These are phyloP conservation scores for Podochytrium sp. DNA, from an alignment of 192 early-diverging fungal species.

Conservation along the genomic window DNA sequence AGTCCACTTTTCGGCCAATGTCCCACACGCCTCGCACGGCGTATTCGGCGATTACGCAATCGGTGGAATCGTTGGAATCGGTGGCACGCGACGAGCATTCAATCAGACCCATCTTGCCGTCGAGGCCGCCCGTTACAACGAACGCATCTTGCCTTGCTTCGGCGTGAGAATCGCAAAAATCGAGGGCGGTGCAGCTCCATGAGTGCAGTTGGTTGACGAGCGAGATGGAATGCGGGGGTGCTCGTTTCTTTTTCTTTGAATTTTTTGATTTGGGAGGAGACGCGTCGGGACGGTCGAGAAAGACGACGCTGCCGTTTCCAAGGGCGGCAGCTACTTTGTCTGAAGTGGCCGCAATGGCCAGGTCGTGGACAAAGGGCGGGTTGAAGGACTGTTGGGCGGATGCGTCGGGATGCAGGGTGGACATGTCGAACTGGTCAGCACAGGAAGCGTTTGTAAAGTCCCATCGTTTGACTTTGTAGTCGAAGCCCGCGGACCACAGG, in stretches of 20 bases:
- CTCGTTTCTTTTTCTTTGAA: conserved; percentile 13
- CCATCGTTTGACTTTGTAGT: conserved; percentile 18
- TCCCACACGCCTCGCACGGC: not conserved
- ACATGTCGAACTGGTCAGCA: not conserved
- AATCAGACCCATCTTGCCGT: not conserved
- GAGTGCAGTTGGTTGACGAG: conserved; percentile 6
- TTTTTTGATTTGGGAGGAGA: not conserved
- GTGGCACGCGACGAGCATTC: not conserved
- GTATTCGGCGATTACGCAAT: not conserved
- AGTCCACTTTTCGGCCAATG: not conserved
- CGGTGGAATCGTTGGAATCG: not conserved
- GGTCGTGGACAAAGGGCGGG: conserved; percentile 16
- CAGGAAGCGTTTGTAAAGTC: conserved; percentile 17
- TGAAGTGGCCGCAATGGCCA: not conserved
- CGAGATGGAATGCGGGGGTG: not conserved
- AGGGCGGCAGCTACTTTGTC: conserved; percentile 18
- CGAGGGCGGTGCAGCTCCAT: conserved; percentile 13
- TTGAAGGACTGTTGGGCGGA: conserved; percentile 2
- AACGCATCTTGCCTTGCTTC: not conserved
- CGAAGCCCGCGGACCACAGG: conserved; percentile 21
- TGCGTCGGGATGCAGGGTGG: not conserved
- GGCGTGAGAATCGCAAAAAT: not conserved
- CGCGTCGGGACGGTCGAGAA: not conserved
- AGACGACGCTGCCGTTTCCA: conserved; percentile 8
- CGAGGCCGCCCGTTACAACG: not conserved